Conservation (phyloP, 2,329 filamentous ascomycete genomes). For the Cladophialophora bantiana region DNA sequence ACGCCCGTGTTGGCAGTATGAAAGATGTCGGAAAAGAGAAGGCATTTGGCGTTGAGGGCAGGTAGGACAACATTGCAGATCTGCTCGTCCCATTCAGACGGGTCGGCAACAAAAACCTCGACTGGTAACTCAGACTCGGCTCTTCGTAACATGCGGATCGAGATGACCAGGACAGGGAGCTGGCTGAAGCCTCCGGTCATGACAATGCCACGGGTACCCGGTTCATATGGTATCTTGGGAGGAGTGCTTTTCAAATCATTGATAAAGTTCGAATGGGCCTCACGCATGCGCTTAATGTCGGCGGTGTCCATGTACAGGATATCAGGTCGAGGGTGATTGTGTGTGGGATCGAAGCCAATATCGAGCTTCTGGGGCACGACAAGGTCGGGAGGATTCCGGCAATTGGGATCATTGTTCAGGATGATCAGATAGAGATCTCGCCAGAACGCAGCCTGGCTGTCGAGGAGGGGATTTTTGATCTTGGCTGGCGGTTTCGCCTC, state of each 20-base stretch:
- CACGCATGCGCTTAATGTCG: slow-evolving; percentile 47
- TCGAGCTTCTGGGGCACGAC: slow-evolving; percentile 39
- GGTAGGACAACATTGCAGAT: slow-evolving; percentile 50
- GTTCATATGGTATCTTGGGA: slow-evolving; percentile 43
- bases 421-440: slow-evolving; percentile 36
- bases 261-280: slow-evolving; percentile 52
- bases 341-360: slow-evolving; percentile 36
- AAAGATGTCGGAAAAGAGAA: slow-evolving; percentile 44
- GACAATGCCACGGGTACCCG: slow-evolving; percentile 52
- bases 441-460: slow-evolving; percentile 39
- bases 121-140: slow-evolving; percentile 51
- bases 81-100: slow-evolving; percentile 48
- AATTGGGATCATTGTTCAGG: slow-evolving; percentile 39
- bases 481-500: slow-evolving; percentile 8
- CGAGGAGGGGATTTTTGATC: slow-evolving; percentile 28
- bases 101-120: slow-evolving; percentile 51
- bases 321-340: slow-evolving; percentile 46
- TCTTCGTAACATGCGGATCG: slow-evolving; percentile 51
- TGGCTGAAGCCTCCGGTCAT: slow-evolving; percentile 50
- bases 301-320: slow-evolving; percentile 46
- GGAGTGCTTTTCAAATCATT: slow-evolving; percentile 41
- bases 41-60: slow-evolving; percentile 49
- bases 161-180: slow-evolving; percentile 50
- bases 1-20: slow-evolving; percentile 32
- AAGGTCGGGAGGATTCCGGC: slow-evolving; percentile 35